Base-by-base conservation (phyloP, 2,329 filamentous ascomycete species). In the Colletotrichum salicis region DNA sequence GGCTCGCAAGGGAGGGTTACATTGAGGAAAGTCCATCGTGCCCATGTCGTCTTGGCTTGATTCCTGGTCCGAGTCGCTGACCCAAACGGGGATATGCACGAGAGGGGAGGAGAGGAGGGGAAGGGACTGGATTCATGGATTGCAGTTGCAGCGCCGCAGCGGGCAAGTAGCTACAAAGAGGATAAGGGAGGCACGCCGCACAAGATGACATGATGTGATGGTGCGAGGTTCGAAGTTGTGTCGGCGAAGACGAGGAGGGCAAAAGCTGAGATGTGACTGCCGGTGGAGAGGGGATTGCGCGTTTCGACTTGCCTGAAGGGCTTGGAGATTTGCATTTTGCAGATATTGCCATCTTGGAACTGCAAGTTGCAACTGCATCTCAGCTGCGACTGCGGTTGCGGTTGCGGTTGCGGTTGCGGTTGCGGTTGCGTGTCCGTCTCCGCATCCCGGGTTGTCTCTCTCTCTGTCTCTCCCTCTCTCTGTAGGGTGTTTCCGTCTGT, bases 1-100 rank as follows among this genome's bases (percentile, higher is more conserved):
- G 74, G 76, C 66, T 65, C 74, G 70, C 54, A 66, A 37, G 73
- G 70, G 67, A 64, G 68, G 73, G 58, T 72, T 71, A 67, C 70
- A 71, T 54, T 54, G 55, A 64, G 54, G 59, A 57, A 52, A 57
- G 19, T 19, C 67, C 27, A 29, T 29, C 27, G 27, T 29, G 27
- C 27, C 27, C 59, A 69, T 55, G 55, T 59, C 59, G 33, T 56
- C 59, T 64, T 59, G 57, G 35, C 57, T 48, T 22, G 15, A 48
- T 1, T 22, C 41, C 19, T 48, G 41, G 41, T 48, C 45, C 51
- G 54, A 58, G 61, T 70, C 65, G 70, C 55, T 56, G 41, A 41
- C 51, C 29, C 54, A 64, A 48, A 60, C 65, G 60, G 59, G 57
- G 48, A 24, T 59, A 52, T 61, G 45, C 59, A 72, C 45, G 31